Evolutionary conservation across 768 basidiomycete genomes (phyloP).

Genomic region (Dacryopinax spathularia): DNA sequence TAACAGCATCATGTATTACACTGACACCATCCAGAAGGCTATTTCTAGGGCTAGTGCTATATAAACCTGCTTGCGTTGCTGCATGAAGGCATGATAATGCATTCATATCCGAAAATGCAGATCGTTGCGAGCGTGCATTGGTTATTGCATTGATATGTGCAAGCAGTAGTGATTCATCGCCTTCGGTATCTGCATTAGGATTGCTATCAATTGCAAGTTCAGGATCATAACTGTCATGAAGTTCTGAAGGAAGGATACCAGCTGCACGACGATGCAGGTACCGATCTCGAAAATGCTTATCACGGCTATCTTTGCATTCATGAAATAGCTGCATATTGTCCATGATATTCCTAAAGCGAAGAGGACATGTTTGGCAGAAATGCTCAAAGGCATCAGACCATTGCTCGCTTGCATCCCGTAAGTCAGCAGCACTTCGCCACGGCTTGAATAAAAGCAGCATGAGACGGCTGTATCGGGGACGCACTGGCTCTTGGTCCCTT

Average conservation of each 20-base stretch:
- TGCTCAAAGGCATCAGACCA: conserved; percentile 25
- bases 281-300: conserved; percentile 21
- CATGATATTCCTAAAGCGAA: conserved; percentile 15
- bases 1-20: no score
- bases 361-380: conserved; percentile 8
- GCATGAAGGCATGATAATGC: no score
- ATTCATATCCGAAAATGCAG: no score
- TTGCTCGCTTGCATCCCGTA: conserved; percentile 12
- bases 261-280: not conserved
- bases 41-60: no score
- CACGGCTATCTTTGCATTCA: conserved; percentile 28
- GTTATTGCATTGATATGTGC: conserved; percentile 8
- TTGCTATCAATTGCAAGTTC: not conserved
- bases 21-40: no score
- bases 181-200: not conserved
- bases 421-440: conserved; percentile 23
- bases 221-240: no score
- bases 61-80: no score
- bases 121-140: no score
- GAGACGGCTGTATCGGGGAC: conserved; percentile 21
- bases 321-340: conserved; percentile 32
- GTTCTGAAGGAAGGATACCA: no score
- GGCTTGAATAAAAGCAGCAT: conserved; percentile 36
- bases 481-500: conserved; percentile 14
- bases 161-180: not conserved